Evolutionary conservation across 768 basidiomycete species (phyloP).

Genomic region (Amylocystis lapponica): DNA sequence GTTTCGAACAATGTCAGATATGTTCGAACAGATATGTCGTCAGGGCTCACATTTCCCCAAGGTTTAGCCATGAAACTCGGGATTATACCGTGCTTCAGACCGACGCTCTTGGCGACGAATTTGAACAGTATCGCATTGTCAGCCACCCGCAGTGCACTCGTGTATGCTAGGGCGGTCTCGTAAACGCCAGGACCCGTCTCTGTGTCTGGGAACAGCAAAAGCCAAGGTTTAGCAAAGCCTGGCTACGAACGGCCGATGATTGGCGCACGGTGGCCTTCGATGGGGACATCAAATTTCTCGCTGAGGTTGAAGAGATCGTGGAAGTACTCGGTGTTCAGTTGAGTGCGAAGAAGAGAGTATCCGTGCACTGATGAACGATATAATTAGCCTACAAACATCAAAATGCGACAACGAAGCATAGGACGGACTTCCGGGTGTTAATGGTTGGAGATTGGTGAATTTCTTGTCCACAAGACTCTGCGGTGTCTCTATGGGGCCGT

Average conservation of each 20-base stretch:
- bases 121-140: constrained; percentile 94
- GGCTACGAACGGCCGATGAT: background rate
- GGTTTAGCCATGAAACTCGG: constrained; percentile 99
- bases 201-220: constrained; percentile 49
- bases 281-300: constrained; percentile 62
- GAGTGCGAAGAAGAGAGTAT: constrained; percentile 88
- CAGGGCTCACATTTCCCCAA: constrained; percentile 72
- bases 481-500: constrained; percentile 62
- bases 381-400: background rate
- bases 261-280: constrained; percentile 80
- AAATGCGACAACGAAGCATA: too few relatives aligned
- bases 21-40: background rate
- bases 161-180: constrained; percentile 86
- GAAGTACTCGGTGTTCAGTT: constrained; percentile 87
- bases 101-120: constrained; percentile 84
- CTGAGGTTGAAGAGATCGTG: constrained; percentile 79
- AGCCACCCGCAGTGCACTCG: constrained; percentile 72
- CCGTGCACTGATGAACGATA: constrained; percentile 72
- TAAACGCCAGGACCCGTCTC: constrained; percentile 89
- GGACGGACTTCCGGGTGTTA: constrained; percentile 91
- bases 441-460: constrained; percentile 64
- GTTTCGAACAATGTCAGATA: background rate
- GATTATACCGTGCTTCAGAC: constrained; percentile 81
- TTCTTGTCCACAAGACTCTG: constrained; percentile 70
- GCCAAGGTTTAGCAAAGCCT: background rate